Evolutionary conservation across 345 rosid genomes (phyloP).

Genomic region (Physaria fendleri): DNA sequence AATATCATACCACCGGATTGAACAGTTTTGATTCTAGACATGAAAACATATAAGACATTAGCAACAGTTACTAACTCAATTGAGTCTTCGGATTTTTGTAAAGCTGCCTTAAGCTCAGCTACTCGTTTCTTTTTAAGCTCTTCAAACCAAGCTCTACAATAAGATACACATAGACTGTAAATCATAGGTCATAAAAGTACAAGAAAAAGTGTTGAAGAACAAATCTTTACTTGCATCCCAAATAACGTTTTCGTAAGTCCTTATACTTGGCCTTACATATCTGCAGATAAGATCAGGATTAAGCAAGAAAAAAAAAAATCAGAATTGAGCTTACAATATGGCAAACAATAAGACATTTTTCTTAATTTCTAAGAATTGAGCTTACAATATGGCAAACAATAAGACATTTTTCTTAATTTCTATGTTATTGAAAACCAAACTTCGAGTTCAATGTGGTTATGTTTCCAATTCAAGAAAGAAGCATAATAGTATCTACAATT

Average conservation of each 20-base stretch:
- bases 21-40: neutral
- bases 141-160: constrained; percentile 66
- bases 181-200: neutral
- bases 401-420: neutral
- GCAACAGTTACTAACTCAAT: constrained; percentile 59
- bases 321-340: neutral
- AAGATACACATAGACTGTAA: neutral
- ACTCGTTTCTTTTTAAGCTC: constrained; percentile 77
- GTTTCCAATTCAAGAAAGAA: neutral
- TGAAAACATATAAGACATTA: neutral
- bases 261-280: constrained; percentile 73
- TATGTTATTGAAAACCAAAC: too few relatives aligned
- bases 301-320: neutral
- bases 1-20: neutral
- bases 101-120: constrained; percentile 61
- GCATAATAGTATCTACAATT: neutral
- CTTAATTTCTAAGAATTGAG: too few relatives aligned
- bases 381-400: neutral
- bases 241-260: constrained; percentile 51
- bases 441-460: neutral
- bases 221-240: constrained; percentile 61
- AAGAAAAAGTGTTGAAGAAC: neutral
- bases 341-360: too few relatives aligned
- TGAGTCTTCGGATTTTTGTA: constrained; percentile 61
- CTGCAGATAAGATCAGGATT: constrained; percentile 33